Evolutionary conservation across 2,329 filamentous ascomycete genomes (phyloP), one percentile per base, ranked within the genome.

Genomic region (Blastomyces parvus): DNA sequence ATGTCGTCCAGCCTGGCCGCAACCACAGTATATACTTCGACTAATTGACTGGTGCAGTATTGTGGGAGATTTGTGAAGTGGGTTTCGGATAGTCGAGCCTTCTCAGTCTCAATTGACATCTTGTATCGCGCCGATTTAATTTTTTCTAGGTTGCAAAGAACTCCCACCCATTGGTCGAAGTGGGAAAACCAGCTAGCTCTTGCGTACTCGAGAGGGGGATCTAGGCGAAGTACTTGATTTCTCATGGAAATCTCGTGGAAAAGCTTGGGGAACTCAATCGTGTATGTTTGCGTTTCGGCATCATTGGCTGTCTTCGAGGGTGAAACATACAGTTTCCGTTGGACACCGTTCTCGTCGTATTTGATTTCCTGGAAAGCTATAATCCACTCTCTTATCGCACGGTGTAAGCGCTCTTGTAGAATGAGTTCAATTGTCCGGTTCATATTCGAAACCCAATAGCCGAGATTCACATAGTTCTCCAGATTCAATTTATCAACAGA

Each of bases 111-210:
- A 33, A 90, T 85, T 62, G 91, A 82, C 83, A 96, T 95, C 74
- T 97, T 90, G 75, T 99, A 99, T 69, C 94, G 86, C 1, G 91
- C 92, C 2, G 94, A 92, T 76, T 97, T 96, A 74, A 99, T 90
- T 78, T 93, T 95, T 65, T 90, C 89, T 53, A 97, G 82, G 69
- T 94, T 93, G 79, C 94, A 97, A 55, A 96, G 88, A 64, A 95
- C 84, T 48, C 90, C 92, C 44, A 99, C 84, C 94, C 94, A 99
- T 42, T 91, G 85, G 70, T 97, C 92, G 50, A 99, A 82, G 69
- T 97, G 92, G 22, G 88, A 82, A 72, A 96, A 90, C 94, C 95
- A 99, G 72, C 88, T 93, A 14, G 93, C 92, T 68, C 92, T 86
- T 19, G 94, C 92, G 73, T 88, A 94, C 73, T 96, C 91, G 60